Conservation (phyloP, 2,329 filamentous ascomycete genomes). For the Blastomyces gilchristii region DNA sequence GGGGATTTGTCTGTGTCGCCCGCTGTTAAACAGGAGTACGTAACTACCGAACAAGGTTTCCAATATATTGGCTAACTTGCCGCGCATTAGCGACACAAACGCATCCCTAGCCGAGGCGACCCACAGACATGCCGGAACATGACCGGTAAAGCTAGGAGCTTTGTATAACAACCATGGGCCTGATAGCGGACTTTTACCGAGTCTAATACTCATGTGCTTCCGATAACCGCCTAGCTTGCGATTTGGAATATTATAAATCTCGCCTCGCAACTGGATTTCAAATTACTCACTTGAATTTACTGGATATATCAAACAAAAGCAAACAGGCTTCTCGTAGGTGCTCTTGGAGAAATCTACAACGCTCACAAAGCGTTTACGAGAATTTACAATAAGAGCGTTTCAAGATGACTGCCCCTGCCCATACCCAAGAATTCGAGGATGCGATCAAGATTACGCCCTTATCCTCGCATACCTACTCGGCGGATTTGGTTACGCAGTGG, state of each 20-base stretch:
- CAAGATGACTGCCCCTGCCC: conserved; percentile 3
- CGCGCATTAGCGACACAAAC: not conserved
- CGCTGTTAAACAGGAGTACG: not conserved
- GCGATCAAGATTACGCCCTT: conserved; percentile 2
- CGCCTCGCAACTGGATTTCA: not conserved
- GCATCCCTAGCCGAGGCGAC: not conserved
- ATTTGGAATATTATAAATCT: not conserved
- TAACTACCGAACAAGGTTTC: not conserved
- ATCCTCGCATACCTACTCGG: conserved; percentile 6
- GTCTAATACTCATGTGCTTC: not conserved
- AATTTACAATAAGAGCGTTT: not conserved
- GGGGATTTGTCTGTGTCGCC: not conserved
- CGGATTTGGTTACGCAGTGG: not conserved
- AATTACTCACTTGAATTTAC: not conserved
- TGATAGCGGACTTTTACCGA: not conserved
- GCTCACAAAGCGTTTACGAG: not conserved
- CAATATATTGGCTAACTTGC: conserved; percentile 1
- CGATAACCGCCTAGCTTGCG: not conserved
- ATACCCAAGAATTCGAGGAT: conserved; percentile 1
- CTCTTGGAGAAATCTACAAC: not conserved
- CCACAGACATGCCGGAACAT: not conserved
- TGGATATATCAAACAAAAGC: not conserved
- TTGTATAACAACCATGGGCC: too few relatives aligned
- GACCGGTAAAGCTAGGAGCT: not conserved
- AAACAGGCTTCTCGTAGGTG: not conserved